phyloP scores from a whole-genome alignment of 2,329 filamentous ascomycete species.

The Pseudogymnoascus sp. region DNA sequence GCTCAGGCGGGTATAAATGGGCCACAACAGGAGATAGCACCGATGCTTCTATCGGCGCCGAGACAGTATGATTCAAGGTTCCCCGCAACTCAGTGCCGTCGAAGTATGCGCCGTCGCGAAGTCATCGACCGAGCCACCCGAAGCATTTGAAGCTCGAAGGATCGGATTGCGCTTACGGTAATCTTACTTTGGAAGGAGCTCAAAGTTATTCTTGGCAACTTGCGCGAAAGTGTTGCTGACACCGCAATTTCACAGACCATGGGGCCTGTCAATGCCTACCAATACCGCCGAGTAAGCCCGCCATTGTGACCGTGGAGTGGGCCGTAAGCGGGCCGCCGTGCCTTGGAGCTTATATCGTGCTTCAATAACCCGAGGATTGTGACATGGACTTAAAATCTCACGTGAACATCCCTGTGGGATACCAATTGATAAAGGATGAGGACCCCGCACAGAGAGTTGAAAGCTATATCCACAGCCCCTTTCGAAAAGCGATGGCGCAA shows the following conservation, averaged over 20 bases:
- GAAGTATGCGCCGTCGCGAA: not conserved
- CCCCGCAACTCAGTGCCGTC: not conserved
- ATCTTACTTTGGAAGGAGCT: not conserved
- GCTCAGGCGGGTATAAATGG: not conserved
- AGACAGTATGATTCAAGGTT: not conserved
- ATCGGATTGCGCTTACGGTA: not conserved
- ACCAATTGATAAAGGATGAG: not conserved
- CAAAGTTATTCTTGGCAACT: not conserved
- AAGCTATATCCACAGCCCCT: not conserved
- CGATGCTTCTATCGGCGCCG: slow-evolving; percentile 2
- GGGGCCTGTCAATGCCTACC: not conserved
- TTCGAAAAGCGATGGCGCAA: not conserved
- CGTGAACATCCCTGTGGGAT: not conserved
- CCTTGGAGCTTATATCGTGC: not conserved
- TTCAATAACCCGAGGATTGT: slow-evolving; percentile 2
- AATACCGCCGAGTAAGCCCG: not conserved
- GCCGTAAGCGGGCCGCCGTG: not conserved
- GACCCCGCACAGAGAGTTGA: not conserved
- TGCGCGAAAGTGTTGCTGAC: not conserved
- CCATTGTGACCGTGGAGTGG: not conserved
- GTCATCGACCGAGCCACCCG: not conserved
- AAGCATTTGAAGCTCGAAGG: not conserved
- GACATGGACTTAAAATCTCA: not conserved
- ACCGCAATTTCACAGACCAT: not conserved
- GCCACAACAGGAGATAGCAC: not conserved